Percentiles rank a stretch among this genome's conserved stretches.
Conservation (phyloP, 169 alveolate genomes). For the Eimeria maxima region DNA sequence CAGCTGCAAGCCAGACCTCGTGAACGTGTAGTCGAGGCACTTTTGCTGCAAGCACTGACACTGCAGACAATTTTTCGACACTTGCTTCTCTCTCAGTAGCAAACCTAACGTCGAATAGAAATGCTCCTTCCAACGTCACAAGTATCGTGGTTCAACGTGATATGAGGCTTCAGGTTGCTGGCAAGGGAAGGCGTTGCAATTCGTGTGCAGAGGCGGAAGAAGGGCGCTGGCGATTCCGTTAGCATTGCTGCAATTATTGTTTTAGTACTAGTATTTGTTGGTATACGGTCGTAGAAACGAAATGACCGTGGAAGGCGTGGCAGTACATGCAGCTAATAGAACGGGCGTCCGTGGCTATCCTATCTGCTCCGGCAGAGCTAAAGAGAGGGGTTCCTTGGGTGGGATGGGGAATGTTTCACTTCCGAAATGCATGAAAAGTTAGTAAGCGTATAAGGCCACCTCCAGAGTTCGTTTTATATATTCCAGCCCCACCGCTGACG, state of each 20-base stretch:
- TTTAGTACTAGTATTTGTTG: not conserved
- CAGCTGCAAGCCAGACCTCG: not conserved
- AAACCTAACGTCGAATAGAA: not conserved
- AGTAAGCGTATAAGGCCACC: not conserved
- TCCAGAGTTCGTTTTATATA: not conserved
- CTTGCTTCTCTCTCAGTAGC: not conserved
- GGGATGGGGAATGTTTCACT: not conserved
- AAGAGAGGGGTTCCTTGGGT: not conserved
- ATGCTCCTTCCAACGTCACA: not conserved
- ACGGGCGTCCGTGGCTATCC: not conserved
- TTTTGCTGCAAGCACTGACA: not conserved
- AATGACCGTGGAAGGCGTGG: not conserved
- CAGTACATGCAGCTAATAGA: conserved; percentile 4
- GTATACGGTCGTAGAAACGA: not conserved
- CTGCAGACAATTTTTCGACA: not conserved
- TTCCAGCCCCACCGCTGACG: conserved; percentile 15
- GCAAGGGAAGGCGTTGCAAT: not conserved
- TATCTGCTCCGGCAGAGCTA: not conserved
- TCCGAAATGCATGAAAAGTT: not conserved
- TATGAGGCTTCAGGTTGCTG: not conserved
- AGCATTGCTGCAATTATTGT: not conserved
- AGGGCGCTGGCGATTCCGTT: not conserved
- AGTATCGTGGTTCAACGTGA: not conserved
- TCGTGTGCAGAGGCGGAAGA: no score
- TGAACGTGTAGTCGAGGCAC: not conserved